Conservation (phyloP, 1,284 basidiomycete species). For the Veloboletus limbatus region DNA sequence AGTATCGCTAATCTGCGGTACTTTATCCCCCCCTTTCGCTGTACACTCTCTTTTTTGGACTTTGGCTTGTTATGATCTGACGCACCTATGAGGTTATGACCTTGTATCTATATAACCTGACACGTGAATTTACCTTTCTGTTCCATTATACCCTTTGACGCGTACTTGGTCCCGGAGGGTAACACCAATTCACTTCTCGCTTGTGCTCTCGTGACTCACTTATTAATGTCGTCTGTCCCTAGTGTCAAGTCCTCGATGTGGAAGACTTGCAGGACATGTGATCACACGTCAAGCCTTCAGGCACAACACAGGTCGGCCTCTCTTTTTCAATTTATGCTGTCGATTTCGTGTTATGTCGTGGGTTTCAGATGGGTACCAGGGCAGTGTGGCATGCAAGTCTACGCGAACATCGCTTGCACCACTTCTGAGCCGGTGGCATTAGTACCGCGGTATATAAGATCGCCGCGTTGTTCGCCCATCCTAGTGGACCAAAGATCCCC, state of each 20-base stretch:
- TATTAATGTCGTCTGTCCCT: too few relatives aligned
- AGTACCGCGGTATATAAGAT: constrained; percentile 3
- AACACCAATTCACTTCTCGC: too few relatives aligned
- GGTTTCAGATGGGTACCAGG: neutral
- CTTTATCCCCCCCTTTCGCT: neutral
- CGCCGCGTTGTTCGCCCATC: too few relatives aligned
- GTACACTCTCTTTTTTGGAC: neutral
- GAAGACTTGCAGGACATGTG: too few relatives aligned
- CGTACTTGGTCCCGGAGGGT: too few relatives aligned
- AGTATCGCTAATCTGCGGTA: constrained; percentile 1
- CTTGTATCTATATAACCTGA: constrained; percentile 20
- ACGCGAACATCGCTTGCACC: neutral
- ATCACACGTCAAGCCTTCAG: too few relatives aligned
- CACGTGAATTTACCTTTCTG: constrained; percentile 7
- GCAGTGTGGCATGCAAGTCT: too few relatives aligned
- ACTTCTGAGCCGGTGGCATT: constrained; percentile 11
- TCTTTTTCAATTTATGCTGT: neutral
- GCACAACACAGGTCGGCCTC: neutral
- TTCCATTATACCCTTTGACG: neutral
- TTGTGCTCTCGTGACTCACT: too few relatives aligned
- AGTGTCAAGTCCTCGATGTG: too few relatives aligned
- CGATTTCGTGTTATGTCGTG: neutral
- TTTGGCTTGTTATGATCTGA: constrained; percentile 1
- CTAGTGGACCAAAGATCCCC: neutral
- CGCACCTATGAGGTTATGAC: neutral